Evolutionary conservation across 2,329 filamentous ascomycete species (phyloP).

Genomic region (Xylaria sp.): DNA sequence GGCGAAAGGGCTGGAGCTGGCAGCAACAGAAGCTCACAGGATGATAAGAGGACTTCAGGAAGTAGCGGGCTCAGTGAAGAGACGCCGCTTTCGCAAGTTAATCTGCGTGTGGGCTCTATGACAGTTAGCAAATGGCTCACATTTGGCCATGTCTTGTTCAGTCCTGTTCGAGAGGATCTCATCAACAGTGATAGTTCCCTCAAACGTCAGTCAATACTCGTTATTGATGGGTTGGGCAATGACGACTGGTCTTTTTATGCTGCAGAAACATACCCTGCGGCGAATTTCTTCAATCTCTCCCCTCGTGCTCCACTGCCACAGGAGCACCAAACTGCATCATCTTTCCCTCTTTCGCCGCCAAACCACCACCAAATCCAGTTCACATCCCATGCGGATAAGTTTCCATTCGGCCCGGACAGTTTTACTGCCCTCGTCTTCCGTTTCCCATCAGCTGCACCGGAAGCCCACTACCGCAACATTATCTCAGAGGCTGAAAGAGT

Average conservation of each 20-base stretch:
- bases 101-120: conserved; percentile 81
- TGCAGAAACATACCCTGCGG: conserved; percentile 79
- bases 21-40: conserved; percentile 53
- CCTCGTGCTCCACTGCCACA: conserved; percentile 63
- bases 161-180: conserved; percentile 78
- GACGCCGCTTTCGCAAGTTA: conserved; percentile 75
- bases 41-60: conserved; percentile 54
- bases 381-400: conserved; percentile 68
- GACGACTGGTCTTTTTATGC: conserved; percentile 90
- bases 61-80: conserved; percentile 63
- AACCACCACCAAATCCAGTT: conserved; percentile 83
- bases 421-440: conserved; percentile 81
- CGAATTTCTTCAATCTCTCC: conserved; percentile 80
- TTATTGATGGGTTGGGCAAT: conserved; percentile 86
- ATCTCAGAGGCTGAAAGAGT: conserved; percentile 81
- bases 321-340: conserved; percentile 56
- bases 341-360: conserved; percentile 66
- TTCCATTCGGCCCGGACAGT: conserved; percentile 80
- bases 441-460: conserved; percentile 76
- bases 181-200: conserved; percentile 59
- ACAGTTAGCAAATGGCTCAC: conserved; percentile 90
- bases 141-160: conserved; percentile 85
- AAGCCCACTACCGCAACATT: conserved; percentile 74
- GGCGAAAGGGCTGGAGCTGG: conserved; percentile 40
- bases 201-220: conserved; percentile 74